Conservation (phyloP, 805 yeast genomes). For the Saccharomyces kudriavzevii region DNA sequence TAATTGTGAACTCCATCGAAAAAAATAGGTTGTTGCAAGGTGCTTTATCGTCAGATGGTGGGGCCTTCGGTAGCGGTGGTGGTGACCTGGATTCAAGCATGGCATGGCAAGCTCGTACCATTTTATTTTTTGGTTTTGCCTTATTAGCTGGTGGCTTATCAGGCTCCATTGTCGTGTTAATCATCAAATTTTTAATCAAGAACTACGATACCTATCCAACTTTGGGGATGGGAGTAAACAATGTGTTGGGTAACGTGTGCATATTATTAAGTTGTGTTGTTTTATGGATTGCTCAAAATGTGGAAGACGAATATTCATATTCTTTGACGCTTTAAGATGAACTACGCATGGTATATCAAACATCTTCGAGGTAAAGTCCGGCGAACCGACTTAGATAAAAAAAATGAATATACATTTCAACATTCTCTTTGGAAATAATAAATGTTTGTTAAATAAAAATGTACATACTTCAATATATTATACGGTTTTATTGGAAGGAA, state of each 20-base stretch:
- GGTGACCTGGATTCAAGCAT: slow-evolving; percentile 41
- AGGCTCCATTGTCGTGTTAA: slow-evolving; percentile 82
- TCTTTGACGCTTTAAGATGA: slow-evolving; percentile 59
- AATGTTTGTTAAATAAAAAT: not conserved
- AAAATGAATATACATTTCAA: not conserved
- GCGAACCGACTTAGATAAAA: not conserved
- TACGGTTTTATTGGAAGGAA: not conserved
- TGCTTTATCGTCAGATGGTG: slow-evolving; percentile 33
- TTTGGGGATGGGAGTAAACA: slow-evolving; percentile 86
- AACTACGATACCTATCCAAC: slow-evolving; percentile 74
- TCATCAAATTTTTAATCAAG: slow-evolving; percentile 73
- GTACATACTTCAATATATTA: not conserved
- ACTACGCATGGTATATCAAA: not conserved
- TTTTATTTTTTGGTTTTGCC: slow-evolving; percentile 86
- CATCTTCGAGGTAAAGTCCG: not conserved
- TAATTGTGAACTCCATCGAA: slow-evolving; percentile 49
- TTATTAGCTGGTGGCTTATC: slow-evolving; percentile 89
- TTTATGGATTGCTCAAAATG: slow-evolving; percentile 90
- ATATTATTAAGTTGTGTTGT: slow-evolving; percentile 84
- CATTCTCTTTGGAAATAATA: not conserved
- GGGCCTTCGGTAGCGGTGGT: slow-evolving; percentile 16
- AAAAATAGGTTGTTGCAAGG: slow-evolving; percentile 35
- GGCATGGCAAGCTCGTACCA: slow-evolving; percentile 90
- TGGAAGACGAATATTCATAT: slow-evolving; percentile 93
- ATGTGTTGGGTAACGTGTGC: slow-evolving; percentile 69